Conservation (phyloP, 805 yeast species). For the Komagataella populi region DNA sequence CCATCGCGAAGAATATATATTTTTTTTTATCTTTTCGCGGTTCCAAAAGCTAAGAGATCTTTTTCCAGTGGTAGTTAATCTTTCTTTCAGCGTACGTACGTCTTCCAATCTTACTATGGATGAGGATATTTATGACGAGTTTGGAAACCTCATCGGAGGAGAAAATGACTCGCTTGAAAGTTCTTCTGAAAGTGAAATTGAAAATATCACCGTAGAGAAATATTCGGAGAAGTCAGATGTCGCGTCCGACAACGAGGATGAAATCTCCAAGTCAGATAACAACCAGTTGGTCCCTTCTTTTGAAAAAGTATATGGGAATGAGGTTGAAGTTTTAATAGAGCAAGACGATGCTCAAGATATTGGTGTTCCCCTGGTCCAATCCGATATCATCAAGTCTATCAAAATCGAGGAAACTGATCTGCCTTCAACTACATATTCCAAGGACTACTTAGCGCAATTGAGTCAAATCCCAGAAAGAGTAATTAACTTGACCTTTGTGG, state of each 20-base stretch:
- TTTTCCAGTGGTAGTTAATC: background rate
- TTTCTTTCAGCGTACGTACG: background rate
- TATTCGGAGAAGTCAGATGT: slow-evolving; percentile 8
- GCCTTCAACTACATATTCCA: slow-evolving; percentile 49
- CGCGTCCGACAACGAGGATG: slow-evolving; percentile 31
- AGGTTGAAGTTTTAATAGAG: slow-evolving; percentile 49
- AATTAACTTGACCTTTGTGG: slow-evolving; percentile 69
- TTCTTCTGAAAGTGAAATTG: slow-evolving; percentile 7
- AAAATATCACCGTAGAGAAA: slow-evolving; percentile 7
- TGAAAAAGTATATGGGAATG: slow-evolving; percentile 37
- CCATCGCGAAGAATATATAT: background rate
- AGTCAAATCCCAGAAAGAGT: slow-evolving; percentile 45
- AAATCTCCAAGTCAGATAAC: slow-evolving; percentile 10
- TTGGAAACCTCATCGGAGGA: slow-evolving; percentile 55
- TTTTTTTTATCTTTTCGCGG: background rate
- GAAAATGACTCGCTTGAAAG: slow-evolving; percentile 18
- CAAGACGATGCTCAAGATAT: slow-evolving; percentile 29
- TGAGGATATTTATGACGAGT: slow-evolving; percentile 70
- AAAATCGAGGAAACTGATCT: slow-evolving; percentile 35
- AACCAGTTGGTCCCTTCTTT: slow-evolving; percentile 21
- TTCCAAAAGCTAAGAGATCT: background rate
- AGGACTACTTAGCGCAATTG: slow-evolving; percentile 43
- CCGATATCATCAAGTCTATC: slow-evolving; percentile 25
- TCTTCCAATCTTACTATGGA: slow-evolving; percentile 23
- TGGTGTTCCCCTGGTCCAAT: slow-evolving; percentile 54